These are phyloP conservation scores for Zanthoxylum bungeanum DNA, from an alignment of 345 rosid species.

Conservation along the genomic window DNA sequence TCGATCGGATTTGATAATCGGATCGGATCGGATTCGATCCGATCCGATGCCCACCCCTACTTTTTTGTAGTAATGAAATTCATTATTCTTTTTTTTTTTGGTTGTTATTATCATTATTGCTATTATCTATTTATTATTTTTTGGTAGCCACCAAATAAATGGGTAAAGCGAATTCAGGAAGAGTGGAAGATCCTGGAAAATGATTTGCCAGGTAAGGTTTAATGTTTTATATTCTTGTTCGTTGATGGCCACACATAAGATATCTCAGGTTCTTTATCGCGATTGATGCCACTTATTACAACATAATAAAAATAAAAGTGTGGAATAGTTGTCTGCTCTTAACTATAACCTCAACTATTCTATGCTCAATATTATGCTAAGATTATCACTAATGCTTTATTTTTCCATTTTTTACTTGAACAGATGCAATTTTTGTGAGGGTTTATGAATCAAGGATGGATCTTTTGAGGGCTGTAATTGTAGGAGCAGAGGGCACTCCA, in stretches of 20 bases:
- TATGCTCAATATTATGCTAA: neutral
- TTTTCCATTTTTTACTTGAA: constrained; percentile 12
- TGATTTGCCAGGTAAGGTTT: constrained; percentile 75
- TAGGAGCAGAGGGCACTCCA: constrained; percentile 95
- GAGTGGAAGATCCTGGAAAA: constrained; percentile 88
- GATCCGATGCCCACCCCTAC: too few relatives aligned
- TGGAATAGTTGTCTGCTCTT: neutral
- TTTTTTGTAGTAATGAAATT: too few relatives aligned
- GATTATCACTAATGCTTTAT: neutral
- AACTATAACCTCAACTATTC: neutral
- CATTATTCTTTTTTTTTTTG: neutral
- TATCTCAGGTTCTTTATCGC: neutral
- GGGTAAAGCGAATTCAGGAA: constrained; percentile 77
- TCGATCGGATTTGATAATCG: too few relatives aligned
- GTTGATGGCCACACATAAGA: neutral
- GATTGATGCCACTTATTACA: neutral
- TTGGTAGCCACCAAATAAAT: constrained; percentile 63
- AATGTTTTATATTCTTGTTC: neutral
- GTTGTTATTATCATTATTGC: constrained; percentile 5
- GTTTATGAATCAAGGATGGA: constrained; percentile 94
- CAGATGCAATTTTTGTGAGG: constrained; percentile 86
- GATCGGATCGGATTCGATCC: too few relatives aligned
- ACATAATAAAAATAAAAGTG: neutral
- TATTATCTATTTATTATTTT: too few relatives aligned
- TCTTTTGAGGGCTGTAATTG: constrained; percentile 83